Evolutionary conservation across 2,329 filamentous ascomycete genomes (phyloP).

Genomic region (Nemania sp.): DNA sequence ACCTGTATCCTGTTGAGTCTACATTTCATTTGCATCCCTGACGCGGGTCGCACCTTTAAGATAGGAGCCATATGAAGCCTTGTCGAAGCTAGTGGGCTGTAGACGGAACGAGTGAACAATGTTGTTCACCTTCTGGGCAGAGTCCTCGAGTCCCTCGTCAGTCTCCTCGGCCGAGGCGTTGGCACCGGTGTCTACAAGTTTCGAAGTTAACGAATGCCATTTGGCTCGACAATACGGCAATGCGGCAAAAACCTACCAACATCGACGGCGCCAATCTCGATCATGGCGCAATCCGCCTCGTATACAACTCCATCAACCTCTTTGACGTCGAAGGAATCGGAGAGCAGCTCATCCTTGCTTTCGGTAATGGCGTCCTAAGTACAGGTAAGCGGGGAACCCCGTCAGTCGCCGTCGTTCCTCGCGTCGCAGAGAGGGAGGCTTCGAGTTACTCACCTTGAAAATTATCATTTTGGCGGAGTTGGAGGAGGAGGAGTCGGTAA

Average conservation of each 20-base stretch:
- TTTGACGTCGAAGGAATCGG: constrained; percentile 88
- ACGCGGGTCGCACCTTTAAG: constrained; percentile 72
- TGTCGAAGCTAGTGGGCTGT: constrained; percentile 77
- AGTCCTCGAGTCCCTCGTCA: constrained; percentile 72
- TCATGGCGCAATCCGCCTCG: constrained; percentile 92
- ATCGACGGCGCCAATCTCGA: constrained; percentile 74
- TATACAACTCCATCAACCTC: constrained; percentile 79
- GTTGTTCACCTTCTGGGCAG: constrained; percentile 80
- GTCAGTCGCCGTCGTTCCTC: constrained; percentile 4
- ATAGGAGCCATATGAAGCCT: constrained; percentile 82
- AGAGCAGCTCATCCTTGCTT: constrained; percentile 83
- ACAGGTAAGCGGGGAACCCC: constrained; percentile 21
- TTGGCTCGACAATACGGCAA: not conserved
- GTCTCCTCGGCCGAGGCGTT: constrained; percentile 95
- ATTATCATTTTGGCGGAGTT: constrained; percentile 69
- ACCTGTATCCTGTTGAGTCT: constrained; percentile 50
- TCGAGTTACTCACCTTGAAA: constrained; percentile 60
- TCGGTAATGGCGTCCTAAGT: constrained; percentile 88
- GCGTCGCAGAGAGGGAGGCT: not conserved
- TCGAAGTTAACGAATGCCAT: constrained; percentile 12
- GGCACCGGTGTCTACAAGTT: constrained; percentile 77
- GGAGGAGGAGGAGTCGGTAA: constrained; percentile 19
- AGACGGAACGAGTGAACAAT: constrained; percentile 92
- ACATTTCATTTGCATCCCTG: not conserved
- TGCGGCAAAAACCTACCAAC: constrained; percentile 73